Conservation (phyloP, 2,329 filamentous ascomycete genomes). For the Fusarium sp. region DNA sequence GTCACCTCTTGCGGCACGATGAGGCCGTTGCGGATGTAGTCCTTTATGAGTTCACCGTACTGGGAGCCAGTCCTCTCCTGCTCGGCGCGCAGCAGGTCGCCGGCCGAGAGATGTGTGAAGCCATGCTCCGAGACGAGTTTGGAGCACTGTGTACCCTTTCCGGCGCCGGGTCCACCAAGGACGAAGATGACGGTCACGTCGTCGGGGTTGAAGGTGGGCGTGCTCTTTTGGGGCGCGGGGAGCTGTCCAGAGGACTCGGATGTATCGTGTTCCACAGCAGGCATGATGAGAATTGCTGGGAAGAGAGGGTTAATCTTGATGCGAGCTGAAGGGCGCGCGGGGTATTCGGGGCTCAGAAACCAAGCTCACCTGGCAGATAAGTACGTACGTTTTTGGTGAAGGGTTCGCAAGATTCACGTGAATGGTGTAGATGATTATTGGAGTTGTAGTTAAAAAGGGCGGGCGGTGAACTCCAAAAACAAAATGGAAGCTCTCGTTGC, state of each 20-base stretch:
- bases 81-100: constrained; percentile 92
- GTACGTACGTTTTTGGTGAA: too few relatives aligned
- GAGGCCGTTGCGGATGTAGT: constrained; percentile 90
- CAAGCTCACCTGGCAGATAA: too few relatives aligned
- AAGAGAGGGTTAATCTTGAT: not conserved
- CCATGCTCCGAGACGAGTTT: constrained; percentile 87
- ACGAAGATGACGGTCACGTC: constrained; percentile 95
- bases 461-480: too few relatives aligned
- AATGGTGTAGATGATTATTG: too few relatives aligned
- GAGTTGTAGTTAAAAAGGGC: too few relatives aligned
- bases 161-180: constrained; percentile 92
- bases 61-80: constrained; percentile 86
- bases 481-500: too few relatives aligned
- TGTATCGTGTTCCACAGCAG: constrained; percentile 27
- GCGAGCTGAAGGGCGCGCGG: too few relatives aligned
- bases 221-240: constrained; percentile 59
- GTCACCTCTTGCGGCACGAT: constrained; percentile 99
- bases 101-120: constrained; percentile 93
- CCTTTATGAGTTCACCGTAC: constrained; percentile 91
- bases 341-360: too few relatives aligned
- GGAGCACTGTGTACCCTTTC: constrained; percentile 95
- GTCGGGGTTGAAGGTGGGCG: constrained; percentile 76
- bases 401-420: too few relatives aligned
- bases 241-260: constrained; percentile 44
- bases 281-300: constrained; percentile 20